Percentiles rank a stretch among this genome's conserved stretches.
phyloP scores from a whole-genome alignment of 1,284 basidiomycete species.

The Cutaneotrichosporon sp. region DNA sequence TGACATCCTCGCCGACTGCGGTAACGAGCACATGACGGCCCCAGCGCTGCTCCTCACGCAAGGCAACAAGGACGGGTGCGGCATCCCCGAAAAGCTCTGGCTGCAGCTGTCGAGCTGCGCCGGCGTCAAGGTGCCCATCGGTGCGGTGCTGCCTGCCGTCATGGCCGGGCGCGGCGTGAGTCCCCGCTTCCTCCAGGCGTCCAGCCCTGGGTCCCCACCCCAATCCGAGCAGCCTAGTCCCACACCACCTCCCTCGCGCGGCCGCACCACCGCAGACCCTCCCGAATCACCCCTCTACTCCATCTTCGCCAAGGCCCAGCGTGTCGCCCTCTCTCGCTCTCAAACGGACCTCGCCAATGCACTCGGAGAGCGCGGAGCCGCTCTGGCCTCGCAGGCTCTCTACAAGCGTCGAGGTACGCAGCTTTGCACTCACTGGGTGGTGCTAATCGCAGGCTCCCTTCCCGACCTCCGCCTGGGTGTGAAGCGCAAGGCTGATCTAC shows the following conservation, averaged over 20 bases:
- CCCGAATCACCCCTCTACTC: background rate
- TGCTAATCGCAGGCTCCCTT: background rate
- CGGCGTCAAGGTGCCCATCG: slow-evolving; percentile 25
- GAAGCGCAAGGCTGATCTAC: background rate
- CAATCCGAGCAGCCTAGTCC: background rate
- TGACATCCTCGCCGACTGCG: slow-evolving; percentile 35
- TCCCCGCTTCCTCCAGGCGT: slow-evolving; percentile 1
- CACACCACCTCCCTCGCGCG: background rate
- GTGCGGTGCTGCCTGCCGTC: slow-evolving; percentile 4
- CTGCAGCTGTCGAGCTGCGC: slow-evolving; percentile 14
- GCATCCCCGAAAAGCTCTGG: slow-evolving; percentile 47
- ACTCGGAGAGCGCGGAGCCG: background rate
- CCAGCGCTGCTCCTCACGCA: slow-evolving; percentile 30
- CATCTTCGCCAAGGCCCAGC: background rate
- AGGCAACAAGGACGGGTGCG: slow-evolving; percentile 39
- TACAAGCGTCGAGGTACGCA: slow-evolving; percentile 6
- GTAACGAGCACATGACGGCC: slow-evolving; percentile 27
- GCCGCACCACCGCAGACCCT: background rate
- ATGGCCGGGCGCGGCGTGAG: background rate
- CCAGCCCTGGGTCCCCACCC: background rate
- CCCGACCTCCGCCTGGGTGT: background rate
- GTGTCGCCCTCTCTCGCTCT: background rate
- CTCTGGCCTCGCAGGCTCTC: background rate
- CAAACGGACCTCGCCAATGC: background rate
- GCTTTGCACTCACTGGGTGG: background rate